A percentile compares a stretch with the other conserved stretches of the same genome.
Evolutionary conservation across 2,329 filamentous ascomycete species (phyloP).

Genomic region (Helotiales sp.): DNA sequence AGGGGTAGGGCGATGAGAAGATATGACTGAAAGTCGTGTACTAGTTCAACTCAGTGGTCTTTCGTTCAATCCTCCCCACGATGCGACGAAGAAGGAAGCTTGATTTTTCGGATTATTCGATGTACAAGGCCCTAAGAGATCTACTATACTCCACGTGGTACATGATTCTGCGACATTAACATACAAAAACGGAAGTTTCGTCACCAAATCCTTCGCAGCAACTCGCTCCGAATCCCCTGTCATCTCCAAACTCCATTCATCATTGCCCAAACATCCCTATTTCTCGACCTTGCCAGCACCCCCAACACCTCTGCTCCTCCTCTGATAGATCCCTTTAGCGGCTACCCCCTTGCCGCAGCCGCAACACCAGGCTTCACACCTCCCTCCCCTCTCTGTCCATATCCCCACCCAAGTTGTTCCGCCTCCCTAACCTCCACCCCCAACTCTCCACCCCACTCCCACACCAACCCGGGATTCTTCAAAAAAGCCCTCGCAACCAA

Average conservation of each 20-base stretch:
- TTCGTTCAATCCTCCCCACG: too few relatives aligned
- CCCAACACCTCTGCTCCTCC: neutral
- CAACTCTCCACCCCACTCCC: slow-evolving; percentile 60
- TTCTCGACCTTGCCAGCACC: neutral
- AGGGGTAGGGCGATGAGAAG: too few relatives aligned
- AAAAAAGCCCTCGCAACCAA: slow-evolving; percentile 59
- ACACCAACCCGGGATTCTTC: slow-evolving; percentile 63
- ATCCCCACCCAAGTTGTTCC: slow-evolving; percentile 62
- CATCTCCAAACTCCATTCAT: neutral
- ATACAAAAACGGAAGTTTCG: too few relatives aligned
- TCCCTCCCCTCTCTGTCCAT: slow-evolving; percentile 40
- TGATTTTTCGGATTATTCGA: too few relatives aligned
- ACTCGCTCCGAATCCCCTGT: too few relatives aligned
- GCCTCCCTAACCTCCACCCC: slow-evolving; percentile 52
- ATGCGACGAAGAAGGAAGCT: too few relatives aligned
- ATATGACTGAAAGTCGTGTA: too few relatives aligned
- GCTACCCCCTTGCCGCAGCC: neutral
- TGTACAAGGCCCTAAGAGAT: too few relatives aligned
- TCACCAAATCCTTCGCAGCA: too few relatives aligned
- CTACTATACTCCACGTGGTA: too few relatives aligned
- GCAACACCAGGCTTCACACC: slow-evolving; percentile 15
- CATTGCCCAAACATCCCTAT: neutral
- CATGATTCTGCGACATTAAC: too few relatives aligned
- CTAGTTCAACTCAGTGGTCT: too few relatives aligned
- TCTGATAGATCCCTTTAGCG: neutral